A percentile compares a stretch with the other conserved stretches of the same genome.
Evolutionary conservation across 2,329 filamentous ascomycete species (phyloP).

Genomic region (Septoria linicola): DNA sequence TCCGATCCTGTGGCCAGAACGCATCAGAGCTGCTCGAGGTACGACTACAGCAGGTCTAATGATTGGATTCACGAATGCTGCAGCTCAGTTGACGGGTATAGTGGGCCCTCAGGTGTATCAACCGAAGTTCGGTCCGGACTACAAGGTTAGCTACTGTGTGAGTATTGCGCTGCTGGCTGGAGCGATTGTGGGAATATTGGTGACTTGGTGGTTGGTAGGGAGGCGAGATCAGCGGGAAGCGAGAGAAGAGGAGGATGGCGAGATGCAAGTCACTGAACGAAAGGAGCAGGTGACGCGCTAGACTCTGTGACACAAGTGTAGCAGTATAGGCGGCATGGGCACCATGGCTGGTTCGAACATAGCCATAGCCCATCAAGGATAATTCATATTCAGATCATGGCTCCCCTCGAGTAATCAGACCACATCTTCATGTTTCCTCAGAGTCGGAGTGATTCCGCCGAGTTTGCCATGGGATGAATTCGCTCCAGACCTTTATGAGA

Average conservation of each 20-base stretch:
- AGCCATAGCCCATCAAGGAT: too few relatives aligned
- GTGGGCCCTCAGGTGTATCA: conserved; percentile 46
- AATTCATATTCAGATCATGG: too few relatives aligned
- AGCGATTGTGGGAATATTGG: conserved; percentile 27
- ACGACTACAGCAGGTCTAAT: conserved; percentile 43
- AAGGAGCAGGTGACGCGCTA: too few relatives aligned
- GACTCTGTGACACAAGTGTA: too few relatives aligned
- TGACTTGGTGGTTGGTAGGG: conserved; percentile 26
- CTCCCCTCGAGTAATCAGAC: too few relatives aligned
- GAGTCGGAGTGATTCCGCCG: too few relatives aligned
- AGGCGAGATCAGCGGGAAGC: conserved; percentile 13
- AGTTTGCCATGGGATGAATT: too few relatives aligned
- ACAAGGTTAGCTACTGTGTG: conserved; percentile 41
- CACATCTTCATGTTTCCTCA: too few relatives aligned
- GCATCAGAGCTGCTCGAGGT: conserved; percentile 42
- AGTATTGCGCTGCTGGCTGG: conserved; percentile 39
- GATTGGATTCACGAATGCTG: conserved; percentile 42
- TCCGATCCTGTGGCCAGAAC: conserved; percentile 45
- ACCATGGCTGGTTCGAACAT: too few relatives aligned
- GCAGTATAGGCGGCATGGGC: too few relatives aligned
- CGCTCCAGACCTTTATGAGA: too few relatives aligned
- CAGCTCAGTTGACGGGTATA: conserved; percentile 42
- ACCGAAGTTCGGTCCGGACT: conserved; percentile 42
- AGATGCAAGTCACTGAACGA: too few relatives aligned
- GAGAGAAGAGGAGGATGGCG: not conserved